Evolutionary conservation across 768 basidiomycete species (phyloP).

Genomic region (Mycena floridula): DNA sequence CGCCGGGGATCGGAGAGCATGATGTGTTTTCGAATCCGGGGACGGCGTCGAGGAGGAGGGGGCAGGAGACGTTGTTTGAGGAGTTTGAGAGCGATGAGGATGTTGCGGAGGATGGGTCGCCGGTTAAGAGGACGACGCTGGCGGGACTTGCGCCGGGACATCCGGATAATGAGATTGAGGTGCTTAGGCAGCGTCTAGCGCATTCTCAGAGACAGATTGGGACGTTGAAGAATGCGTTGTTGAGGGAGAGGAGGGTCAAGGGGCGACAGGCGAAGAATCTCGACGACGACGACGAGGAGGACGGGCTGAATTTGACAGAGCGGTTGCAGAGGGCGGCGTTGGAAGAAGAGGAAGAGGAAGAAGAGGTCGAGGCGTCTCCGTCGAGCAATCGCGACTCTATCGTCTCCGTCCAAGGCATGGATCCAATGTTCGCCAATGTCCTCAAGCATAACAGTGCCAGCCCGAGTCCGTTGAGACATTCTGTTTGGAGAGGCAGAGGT

Average conservation of each 20-base stretch:
- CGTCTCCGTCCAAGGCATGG: conserved; percentile 70
- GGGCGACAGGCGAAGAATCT: conserved; percentile 35
- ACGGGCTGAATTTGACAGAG: conserved; percentile 28
- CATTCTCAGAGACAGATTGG: conserved; percentile 84
- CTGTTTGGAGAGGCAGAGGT: conserved; percentile 46
- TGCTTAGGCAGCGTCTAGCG: conserved; percentile 72
- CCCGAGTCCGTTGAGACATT: conserved; percentile 56
- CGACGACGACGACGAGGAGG: conserved; percentile 21
- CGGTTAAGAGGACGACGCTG: background rate
- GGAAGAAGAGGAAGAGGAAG: conserved; percentile 20
- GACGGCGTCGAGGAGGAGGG: conserved; percentile 56
- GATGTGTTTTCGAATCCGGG: conserved; percentile 64
- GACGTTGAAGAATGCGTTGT: conserved; percentile 73
- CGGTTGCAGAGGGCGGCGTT: conserved; percentile 27
- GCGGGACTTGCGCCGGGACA: conserved; percentile 53
- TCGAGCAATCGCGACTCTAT: conserved; percentile 41
- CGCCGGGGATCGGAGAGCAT: conserved; percentile 52
- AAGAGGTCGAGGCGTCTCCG: conserved; percentile 32
- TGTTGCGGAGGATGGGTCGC: conserved; percentile 10
- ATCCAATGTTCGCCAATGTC: conserved; percentile 77
- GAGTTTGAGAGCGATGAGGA: conserved; percentile 39
- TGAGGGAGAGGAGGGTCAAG: conserved; percentile 73
- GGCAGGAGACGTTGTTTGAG: conserved; percentile 43
- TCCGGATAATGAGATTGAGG: conserved; percentile 76
- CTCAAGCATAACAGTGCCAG: conserved; percentile 46